Percentiles rank a stretch among this genome's conserved stretches.
Evolutionary conservation across 2,329 filamentous ascomycete genomes (phyloP).

Genomic region (Hypoxylon rubiginosum): DNA sequence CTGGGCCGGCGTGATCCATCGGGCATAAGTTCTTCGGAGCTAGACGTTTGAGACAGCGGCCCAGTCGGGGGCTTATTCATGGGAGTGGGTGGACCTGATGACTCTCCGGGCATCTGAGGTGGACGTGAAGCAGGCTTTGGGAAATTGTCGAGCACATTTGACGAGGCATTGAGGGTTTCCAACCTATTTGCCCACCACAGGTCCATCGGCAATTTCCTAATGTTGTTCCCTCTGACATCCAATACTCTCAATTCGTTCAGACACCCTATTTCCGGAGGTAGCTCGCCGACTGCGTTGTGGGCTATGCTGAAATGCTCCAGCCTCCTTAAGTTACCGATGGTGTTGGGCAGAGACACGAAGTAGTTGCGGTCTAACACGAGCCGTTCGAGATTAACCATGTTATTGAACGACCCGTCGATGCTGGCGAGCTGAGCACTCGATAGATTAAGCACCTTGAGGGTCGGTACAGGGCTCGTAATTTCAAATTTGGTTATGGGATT

Average conservation of each 20-base stretch:
- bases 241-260: conserved; percentile 86
- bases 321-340: conserved; percentile 85
- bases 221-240: conserved; percentile 93
- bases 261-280: conserved; percentile 90
- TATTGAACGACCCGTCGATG: conserved; percentile 89
- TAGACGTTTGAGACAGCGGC: conserved; percentile 73
- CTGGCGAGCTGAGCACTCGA: conserved; percentile 92
- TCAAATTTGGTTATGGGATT: conserved; percentile 97
- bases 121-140: conserved; percentile 85
- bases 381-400: conserved; percentile 87
- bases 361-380: conserved; percentile 95
- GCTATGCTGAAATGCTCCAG: conserved; percentile 95
- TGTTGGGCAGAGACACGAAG: conserved; percentile 87
- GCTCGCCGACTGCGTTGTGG: conserved; percentile 85
- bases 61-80: conserved; percentile 59
- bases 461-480: conserved; percentile 80
- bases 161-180: conserved; percentile 94
- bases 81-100: conserved; percentile 52
- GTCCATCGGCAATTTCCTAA: conserved; percentile 88
- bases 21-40: conserved; percentile 79
- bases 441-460: conserved; percentile 87
- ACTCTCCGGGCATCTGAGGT: conserved; percentile 70
- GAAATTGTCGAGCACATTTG: conserved; percentile 91
- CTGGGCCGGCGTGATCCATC: conserved; percentile 80
- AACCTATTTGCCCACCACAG: conserved; percentile 95